A percentile compares a stretch with the other conserved stretches of the same genome.
Conservation (phyloP, 345 rosid species). For the Rhodamnia argentea region DNA sequence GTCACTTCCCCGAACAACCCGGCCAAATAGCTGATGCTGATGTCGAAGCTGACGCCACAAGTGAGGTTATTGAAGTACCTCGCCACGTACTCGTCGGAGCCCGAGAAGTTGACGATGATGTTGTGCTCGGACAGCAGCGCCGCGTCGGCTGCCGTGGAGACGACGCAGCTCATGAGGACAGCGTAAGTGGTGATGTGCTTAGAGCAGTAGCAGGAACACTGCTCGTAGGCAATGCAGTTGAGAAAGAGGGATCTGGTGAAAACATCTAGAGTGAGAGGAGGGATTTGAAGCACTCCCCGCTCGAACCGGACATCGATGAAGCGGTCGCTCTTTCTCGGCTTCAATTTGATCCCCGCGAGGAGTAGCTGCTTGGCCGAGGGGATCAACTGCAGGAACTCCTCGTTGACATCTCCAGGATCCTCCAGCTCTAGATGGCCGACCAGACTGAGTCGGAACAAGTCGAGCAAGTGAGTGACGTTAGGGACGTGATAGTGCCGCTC, state of each 20-base stretch:
- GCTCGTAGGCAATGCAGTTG: background rate
- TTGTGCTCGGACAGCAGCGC: too few relatives aligned
- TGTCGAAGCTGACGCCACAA: too few relatives aligned
- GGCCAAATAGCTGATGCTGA: background rate
- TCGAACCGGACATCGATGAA: background rate
- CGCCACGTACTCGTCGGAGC: too few relatives aligned
- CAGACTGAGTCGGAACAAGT: background rate
- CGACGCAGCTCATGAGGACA: too few relatives aligned
- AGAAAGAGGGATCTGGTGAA: background rate
- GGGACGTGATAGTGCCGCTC: background rate
- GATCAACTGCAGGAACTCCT: background rate
- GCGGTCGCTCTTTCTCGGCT: background rate
- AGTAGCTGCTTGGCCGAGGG: background rate
- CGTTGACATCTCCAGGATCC: fast-evolving
- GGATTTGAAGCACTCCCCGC: background rate
- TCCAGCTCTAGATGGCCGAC: background rate
- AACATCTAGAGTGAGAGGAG: background rate
- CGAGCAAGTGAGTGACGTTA: background rate
- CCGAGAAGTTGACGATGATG: too few relatives aligned
- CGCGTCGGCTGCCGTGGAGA: too few relatives aligned
- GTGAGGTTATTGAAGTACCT: too few relatives aligned
- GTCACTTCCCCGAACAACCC: background rate
- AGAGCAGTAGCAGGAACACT: background rate
- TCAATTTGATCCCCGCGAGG: background rate
- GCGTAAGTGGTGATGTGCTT: background rate